phyloP scores from a whole-genome alignment of 345 rosid genomes.

The Limnanthes douglasii region DNA sequence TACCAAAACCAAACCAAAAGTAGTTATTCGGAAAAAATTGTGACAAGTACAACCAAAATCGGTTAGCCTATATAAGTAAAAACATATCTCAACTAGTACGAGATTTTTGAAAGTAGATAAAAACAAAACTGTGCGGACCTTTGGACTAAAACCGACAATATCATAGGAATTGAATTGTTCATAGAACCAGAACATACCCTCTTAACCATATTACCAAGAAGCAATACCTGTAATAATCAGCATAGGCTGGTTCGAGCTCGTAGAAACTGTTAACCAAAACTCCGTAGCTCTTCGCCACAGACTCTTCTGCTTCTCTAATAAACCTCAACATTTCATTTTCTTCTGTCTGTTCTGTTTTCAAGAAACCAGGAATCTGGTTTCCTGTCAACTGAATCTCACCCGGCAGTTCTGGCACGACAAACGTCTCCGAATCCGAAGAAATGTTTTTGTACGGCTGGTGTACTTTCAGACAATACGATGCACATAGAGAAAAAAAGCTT shows the following conservation, averaged over 20 bases:
- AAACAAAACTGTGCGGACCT: too few relatives aligned
- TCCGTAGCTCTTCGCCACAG: conserved; percentile 39
- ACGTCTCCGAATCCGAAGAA: conserved; percentile 9
- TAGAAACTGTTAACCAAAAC: conserved; percentile 57
- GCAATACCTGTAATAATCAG: conserved; percentile 36
- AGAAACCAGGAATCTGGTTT: conserved; percentile 15
- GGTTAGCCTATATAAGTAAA: too few relatives aligned
- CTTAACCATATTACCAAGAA: too few relatives aligned
- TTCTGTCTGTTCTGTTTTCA: not conserved
- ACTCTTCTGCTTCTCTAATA: conserved; percentile 8
- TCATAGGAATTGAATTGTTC: too few relatives aligned
- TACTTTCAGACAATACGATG: conserved; percentile 12
- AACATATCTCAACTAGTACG: too few relatives aligned
- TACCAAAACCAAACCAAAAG: too few relatives aligned
- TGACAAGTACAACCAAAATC: too few relatives aligned
- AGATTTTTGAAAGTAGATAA: too few relatives aligned
- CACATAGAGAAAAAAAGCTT: conserved; percentile 10
- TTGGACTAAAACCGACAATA: too few relatives aligned
- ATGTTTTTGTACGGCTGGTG: conserved; percentile 21
- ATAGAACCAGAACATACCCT: too few relatives aligned
- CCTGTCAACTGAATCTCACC: conserved; percentile 13
- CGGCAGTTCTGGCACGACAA: conserved; percentile 11
- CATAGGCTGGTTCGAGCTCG: conserved; percentile 48
- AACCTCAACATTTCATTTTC: conserved; percentile 11
- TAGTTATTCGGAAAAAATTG: too few relatives aligned